A percentile compares a stretch with the other conserved stretches of the same genome.
These are phyloP conservation scores for Trypanosoma rangeli DNA, from an alignment of 208 protist genomes.

Conservation along the genomic window DNA sequence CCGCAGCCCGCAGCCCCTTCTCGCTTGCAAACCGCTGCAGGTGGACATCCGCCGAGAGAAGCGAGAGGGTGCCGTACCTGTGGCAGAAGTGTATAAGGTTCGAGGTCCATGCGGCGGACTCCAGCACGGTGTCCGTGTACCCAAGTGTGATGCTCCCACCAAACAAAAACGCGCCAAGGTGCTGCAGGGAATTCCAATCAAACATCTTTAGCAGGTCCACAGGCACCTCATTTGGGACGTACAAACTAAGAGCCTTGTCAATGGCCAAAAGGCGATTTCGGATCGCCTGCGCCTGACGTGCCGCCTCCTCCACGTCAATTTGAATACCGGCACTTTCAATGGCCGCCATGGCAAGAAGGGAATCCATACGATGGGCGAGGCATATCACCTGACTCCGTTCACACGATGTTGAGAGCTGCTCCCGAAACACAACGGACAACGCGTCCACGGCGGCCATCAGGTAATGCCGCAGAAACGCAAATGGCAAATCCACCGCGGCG, in stretches of 20 bases:
- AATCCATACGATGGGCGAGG: constrained; percentile 79
- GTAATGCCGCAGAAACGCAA: constrained; percentile 57
- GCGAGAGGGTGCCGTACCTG: constrained; percentile 50
- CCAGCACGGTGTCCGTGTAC: constrained; percentile 22
- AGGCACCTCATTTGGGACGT: constrained; percentile 67
- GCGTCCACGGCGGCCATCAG: constrained; percentile 50
- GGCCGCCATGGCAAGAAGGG: constrained; percentile 69
- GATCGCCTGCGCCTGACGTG: constrained; percentile 51
- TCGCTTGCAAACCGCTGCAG: constrained; percentile 76
- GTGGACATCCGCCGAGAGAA: constrained; percentile 58
- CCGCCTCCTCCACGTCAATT: constrained; percentile 66
- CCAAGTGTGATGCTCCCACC: constrained; percentile 69
- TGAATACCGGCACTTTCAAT: constrained; percentile 77
- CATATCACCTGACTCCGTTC: constrained; percentile 63
- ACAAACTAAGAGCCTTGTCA: constrained; percentile 56
- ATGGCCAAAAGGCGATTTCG: constrained; percentile 47
- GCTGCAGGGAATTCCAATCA: constrained; percentile 76
- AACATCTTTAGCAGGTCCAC: constrained; percentile 66
- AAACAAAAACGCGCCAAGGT: constrained; percentile 77
- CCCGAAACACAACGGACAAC: constrained; percentile 42
- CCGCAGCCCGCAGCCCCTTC: constrained; percentile 33
- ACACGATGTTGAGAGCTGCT: constrained; percentile 47
- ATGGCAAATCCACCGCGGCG: constrained; percentile 45
- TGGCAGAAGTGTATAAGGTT: constrained; percentile 80
- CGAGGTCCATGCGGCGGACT: constrained; percentile 59